phyloP scores from a whole-genome alignment of 768 basidiomycete species.

The Mycena galericulata region DNA sequence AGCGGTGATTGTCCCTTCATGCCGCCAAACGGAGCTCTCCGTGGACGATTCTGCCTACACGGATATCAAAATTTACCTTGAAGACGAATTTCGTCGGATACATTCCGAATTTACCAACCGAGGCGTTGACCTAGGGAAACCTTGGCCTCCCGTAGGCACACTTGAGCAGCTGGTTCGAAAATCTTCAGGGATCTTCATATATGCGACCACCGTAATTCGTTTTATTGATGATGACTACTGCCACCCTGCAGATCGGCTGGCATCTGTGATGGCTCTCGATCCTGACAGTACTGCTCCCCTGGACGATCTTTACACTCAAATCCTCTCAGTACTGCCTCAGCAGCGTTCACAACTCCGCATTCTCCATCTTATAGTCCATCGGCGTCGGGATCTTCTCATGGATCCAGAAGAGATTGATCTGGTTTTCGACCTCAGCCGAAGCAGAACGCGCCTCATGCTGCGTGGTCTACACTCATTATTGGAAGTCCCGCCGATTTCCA shows the following conservation, averaged over 20 bases:
- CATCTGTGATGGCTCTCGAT: background rate
- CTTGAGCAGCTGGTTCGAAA: background rate
- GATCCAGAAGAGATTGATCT: background rate
- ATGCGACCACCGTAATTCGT: background rate
- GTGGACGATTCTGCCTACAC: background rate
- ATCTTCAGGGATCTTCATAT: background rate
- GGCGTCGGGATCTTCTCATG: background rate
- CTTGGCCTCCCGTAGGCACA: background rate
- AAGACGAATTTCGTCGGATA: background rate
- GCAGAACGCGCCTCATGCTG: background rate
- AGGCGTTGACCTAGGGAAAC: background rate
- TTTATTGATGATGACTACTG: background rate
- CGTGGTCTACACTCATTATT: background rate
- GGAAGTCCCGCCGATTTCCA: background rate
- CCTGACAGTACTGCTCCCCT: background rate
- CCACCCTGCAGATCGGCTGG: constrained; percentile 1
- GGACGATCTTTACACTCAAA: background rate
- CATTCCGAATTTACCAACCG: background rate
- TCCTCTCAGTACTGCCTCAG: background rate
- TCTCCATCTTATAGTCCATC: background rate
- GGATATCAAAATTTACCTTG: background rate
- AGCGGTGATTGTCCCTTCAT: background rate
- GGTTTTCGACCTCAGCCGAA: background rate
- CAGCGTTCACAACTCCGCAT: background rate
- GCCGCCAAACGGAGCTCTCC: background rate